Evolutionary conservation across 1,139 yeast genomes (phyloP), one percentile per base, ranked within the genome.

Genomic region (Suhomyces bokatorum): DNA sequence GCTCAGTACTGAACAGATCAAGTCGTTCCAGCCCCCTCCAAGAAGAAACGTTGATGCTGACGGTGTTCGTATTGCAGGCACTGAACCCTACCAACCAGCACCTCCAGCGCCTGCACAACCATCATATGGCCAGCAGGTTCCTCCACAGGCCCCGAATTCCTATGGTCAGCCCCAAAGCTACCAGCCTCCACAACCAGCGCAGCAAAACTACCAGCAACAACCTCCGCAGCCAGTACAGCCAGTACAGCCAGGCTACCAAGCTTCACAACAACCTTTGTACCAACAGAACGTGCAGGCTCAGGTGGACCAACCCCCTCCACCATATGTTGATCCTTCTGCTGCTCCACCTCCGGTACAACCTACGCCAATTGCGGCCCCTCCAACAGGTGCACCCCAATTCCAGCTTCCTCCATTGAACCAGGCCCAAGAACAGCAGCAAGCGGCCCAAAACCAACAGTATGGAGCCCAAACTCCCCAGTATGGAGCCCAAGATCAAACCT

Each of bases 21-120:
- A 57, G 4, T 46, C 63, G 11, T 71, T 80, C 46, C 83, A 85
- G 11, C 75, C 83, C 1, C 86, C 85, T 1, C 86, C 85, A 0
- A 61, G 54, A 53, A 67, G 69, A 60, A 63, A 53, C 37, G 37
- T 41, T 8, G 36, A 26, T 24, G 43, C 43, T 3, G 34, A 26
- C 10, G 44, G 36, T 12, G 45, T 40, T 9, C 38, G 46, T 20
- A 40, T 43, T n/a, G 34, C 45, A 7, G 37, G 55, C 10, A 40
- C 42, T 28, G 40, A 43, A 11, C 42, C 44, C 2, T 45, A 39
- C 24, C 45, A 40, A 14, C 54, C 44, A 14, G 51, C 39, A 32
- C 17, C 28, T 33, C 51, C 50, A 31, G 49, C 45, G 6, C 35
- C 17, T 17, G 17, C 17, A 17, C 17, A 17, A 5, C 17, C 17